phyloP scores from a whole-genome alignment of 2,329 filamentous ascomycete genomes.

The Venturiaceae sp. region DNA sequence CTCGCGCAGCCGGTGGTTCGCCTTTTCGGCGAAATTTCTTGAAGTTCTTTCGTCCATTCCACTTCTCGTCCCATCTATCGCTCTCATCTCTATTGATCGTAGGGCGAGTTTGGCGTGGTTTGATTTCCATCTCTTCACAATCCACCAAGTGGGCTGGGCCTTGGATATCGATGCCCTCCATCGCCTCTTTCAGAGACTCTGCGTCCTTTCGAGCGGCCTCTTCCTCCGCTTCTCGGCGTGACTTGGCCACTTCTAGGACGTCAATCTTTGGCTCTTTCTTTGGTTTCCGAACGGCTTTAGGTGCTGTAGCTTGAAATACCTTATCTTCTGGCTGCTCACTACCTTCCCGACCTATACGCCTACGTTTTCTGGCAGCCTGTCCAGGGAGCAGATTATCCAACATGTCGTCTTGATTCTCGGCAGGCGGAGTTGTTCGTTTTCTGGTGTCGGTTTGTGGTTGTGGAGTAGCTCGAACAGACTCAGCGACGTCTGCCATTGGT shows the following conservation, averaged over 20 bases:
- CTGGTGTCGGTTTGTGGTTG: constrained; percentile 16
- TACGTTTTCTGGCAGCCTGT: constrained; percentile 68
- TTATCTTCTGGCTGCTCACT: constrained; percentile 3
- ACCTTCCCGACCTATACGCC: constrained; percentile 43
- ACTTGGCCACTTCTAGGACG: constrained; percentile 53
- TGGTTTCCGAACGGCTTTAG: constrained; percentile 32
- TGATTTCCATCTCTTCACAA: constrained; percentile 66
- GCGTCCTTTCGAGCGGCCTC: constrained; percentile 53
- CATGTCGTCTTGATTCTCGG: constrained; percentile 40
- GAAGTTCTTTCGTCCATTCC: constrained; percentile 95
- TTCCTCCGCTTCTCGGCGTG: constrained; percentile 43
- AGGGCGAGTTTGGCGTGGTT: constrained; percentile 14
- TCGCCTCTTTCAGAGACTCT: constrained; percentile 44
- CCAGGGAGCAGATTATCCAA: constrained; percentile 69
- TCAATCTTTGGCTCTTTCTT: constrained; percentile 53
- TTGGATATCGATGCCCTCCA: constrained; percentile 59
- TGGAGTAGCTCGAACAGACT: constrained; percentile 14
- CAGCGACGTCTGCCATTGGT: neutral
- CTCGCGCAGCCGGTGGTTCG: constrained; percentile 21
- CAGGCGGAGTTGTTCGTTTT: constrained; percentile 17
- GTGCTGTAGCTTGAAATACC: constrained; percentile 13
- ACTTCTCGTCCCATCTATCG: constrained; percentile 72
- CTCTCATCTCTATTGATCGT: constrained; percentile 29
- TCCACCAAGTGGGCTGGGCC: constrained; percentile 65
- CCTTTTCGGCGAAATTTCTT: constrained; percentile 68